These are phyloP conservation scores for Diaporthe sp. DNA, from an alignment of 2,329 filamentous ascomycete genomes.

Conservation along the genomic window DNA sequence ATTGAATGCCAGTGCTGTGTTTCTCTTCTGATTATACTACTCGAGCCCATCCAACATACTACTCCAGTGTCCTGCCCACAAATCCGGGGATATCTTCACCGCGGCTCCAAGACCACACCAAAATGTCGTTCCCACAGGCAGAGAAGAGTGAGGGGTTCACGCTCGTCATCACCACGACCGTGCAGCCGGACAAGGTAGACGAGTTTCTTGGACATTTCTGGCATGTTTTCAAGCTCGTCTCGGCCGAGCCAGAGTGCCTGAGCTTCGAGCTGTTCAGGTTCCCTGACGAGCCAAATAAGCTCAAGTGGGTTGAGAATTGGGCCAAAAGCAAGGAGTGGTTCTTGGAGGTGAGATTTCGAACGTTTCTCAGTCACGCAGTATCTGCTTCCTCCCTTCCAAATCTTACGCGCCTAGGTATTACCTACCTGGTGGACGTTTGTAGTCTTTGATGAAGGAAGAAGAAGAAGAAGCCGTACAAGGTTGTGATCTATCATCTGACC, in stretches of 20 bases:
- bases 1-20: neutral
- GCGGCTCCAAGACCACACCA: neutral
- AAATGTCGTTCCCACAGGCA: neutral
- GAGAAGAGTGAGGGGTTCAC: slow-evolving; percentile 15
- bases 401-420: too few relatives aligned
- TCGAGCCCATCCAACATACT: neutral
- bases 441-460: neutral
- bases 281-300: neutral
- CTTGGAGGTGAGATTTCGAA: neutral
- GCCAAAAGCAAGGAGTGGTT: slow-evolving; percentile 18
- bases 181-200: slow-evolving; percentile 1
- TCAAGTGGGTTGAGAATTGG: slow-evolving; percentile 26
- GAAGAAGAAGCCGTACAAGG: neutral
- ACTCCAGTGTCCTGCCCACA: neutral
- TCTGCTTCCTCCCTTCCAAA: neutral
- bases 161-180: neutral
- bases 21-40: neutral
- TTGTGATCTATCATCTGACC: neutral
- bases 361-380: neutral
- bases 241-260: slow-evolving; percentile 26
- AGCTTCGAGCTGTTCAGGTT: slow-evolving; percentile 22
- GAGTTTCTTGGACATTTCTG: slow-evolving; percentile 1
- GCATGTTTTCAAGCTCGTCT: neutral
- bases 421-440: neutral
- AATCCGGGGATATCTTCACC: neutral